phyloP scores from a whole-genome alignment of 352 stramenopile species.

The Blastocystis sp. region DNA sequence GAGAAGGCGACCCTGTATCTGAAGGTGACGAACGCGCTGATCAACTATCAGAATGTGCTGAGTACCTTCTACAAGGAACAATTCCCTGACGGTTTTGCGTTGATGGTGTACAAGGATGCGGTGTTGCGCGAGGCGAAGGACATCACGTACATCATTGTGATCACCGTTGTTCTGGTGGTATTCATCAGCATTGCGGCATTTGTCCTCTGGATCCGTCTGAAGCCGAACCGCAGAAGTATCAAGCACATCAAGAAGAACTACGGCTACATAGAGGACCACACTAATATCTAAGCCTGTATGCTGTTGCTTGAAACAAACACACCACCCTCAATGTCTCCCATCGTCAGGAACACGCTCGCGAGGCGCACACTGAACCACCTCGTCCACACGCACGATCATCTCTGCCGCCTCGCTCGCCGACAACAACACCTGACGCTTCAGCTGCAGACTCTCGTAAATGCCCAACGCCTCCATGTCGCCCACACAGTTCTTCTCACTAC shows the following conservation, averaged over 20 bases:
- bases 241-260: too few species aligned
- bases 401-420: too few species aligned
- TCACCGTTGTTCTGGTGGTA: background rate
- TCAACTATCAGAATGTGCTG: background rate
- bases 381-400: too few species aligned
- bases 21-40: background rate
- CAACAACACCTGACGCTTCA: too few species aligned
- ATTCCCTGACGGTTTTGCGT: background rate
- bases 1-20: background rate
- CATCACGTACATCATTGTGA: slow-evolving; percentile 6
- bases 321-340: slow-evolving; percentile 21
- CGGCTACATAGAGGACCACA: too few species aligned
- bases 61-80: background rate
- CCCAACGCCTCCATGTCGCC: slow-evolving; percentile 86
- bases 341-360: slow-evolving; percentile 75
- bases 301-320: background rate
- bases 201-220: slow-evolving; percentile 26
- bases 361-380: slow-evolving; percentile 77
- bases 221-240: background rate
- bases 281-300: too few species aligned
- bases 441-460: too few species aligned
- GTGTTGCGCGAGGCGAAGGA: slow-evolving; percentile 14
- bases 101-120: slow-evolving; percentile 6
- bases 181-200: slow-evolving; percentile 7
- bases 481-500: slow-evolving; percentile 81